These are phyloP conservation scores for Quercus agrifolia DNA, from an alignment of 306 rosid genomes.

Conservation along the genomic window DNA sequence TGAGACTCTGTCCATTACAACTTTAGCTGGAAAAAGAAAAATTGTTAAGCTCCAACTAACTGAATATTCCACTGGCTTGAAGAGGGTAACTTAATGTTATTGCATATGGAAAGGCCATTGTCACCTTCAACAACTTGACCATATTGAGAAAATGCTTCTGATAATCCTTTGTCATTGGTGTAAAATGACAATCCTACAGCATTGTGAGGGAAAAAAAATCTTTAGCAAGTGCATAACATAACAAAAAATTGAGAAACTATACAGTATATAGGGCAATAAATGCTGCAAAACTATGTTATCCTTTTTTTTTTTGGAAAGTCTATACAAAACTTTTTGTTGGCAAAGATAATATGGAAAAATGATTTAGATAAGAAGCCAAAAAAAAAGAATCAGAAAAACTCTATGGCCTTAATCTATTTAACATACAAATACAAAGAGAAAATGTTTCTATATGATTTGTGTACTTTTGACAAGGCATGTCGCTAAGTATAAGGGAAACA, in stretches of 20 bases:
- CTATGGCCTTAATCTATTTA: no score
- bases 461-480: not conserved
- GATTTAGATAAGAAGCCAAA: no score
- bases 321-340: not conserved
- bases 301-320: not conserved
- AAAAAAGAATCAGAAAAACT: no score
- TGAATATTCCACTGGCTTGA: not conserved
- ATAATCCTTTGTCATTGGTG: conserved; percentile 63
- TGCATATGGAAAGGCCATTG: conserved; percentile 8
- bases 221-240: no score
- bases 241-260: not conserved
- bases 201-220: not conserved
- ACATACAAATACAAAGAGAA: no score
- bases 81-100: conserved; percentile 7
- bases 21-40: conserved; percentile 55
- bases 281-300: no score
- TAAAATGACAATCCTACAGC: conserved; percentile 67
- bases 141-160: conserved; percentile 70
- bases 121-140: conserved; percentile 93
- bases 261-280: not conserved
- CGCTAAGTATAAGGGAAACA: not conserved
- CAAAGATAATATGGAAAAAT: not conserved
- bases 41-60: conserved; percentile 18
- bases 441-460: no score
- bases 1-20: conserved; percentile 66